Evolutionary conservation across 371 early-diverging fungal species (phyloP).

Genomic region (Mortierella sp.): DNA sequence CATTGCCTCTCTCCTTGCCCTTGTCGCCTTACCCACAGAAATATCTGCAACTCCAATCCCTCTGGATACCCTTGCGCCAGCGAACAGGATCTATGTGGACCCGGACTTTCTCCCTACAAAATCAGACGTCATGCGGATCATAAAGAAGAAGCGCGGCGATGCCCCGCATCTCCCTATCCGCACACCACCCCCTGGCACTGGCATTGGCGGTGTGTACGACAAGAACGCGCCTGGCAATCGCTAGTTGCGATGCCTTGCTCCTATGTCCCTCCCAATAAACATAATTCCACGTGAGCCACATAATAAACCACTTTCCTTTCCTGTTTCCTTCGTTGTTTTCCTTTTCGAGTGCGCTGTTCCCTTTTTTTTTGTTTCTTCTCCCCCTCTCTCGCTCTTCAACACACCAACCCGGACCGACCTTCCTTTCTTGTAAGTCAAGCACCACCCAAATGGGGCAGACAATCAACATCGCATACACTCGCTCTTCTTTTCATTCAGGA

Average conservation of each 20-base stretch:
- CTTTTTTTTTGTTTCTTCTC: background rate
- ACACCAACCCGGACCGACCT: background rate
- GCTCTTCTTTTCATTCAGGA: background rate
- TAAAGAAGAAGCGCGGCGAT: background rate
- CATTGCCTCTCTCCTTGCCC: background rate
- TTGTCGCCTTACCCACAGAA: background rate
- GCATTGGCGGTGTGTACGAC: background rate
- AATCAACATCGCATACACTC: background rate
- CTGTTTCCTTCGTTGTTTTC: background rate
- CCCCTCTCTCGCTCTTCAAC: background rate
- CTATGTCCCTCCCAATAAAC: background rate
- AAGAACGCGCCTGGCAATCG: background rate
- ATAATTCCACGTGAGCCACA: background rate
- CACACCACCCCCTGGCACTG: background rate
- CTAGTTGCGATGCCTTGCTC: too few species aligned
- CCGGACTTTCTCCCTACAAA: background rate
- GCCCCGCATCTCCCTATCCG: background rate
- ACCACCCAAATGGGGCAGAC: background rate
- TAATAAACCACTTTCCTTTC: background rate
- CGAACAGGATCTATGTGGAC: background rate
- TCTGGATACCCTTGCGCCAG: background rate
- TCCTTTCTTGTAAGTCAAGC: slow-evolving; percentile 11
- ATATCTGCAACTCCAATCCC: background rate
- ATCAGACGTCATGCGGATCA: background rate
- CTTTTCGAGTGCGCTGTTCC: background rate